These are phyloP conservation scores for Pugionium cornutum DNA, from an alignment of 345 rosid genomes.

Conservation along the genomic window DNA sequence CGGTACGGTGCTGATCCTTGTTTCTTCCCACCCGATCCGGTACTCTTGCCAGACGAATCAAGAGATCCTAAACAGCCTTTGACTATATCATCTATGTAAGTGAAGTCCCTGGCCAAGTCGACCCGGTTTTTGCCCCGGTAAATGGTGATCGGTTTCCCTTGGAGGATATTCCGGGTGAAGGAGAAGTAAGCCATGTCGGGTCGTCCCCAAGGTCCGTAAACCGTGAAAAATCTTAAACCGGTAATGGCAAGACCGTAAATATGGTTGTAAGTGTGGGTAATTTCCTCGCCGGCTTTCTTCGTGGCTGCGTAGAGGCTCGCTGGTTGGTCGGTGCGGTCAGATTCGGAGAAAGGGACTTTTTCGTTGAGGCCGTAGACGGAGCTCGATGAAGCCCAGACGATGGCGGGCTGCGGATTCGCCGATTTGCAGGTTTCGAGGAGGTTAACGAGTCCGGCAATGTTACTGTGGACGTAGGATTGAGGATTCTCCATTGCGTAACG, in stretches of 20 bases:
- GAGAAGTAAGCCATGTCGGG: constrained; percentile 92
- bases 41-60: constrained; percentile 67
- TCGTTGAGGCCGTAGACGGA: constrained; percentile 80
- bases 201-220: constrained; percentile 86
- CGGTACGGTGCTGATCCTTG: constrained; percentile 64
- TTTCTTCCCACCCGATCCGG: constrained; percentile 85
- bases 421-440: constrained; percentile 69
- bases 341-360: constrained; percentile 66
- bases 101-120: constrained; percentile 76
- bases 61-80: constrained; percentile 74
- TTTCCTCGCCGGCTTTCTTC: constrained; percentile 82
- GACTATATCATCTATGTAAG: constrained; percentile 79
- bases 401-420: constrained; percentile 75
- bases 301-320: constrained; percentile 90
- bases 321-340: constrained; percentile 72
- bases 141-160: constrained; percentile 72
- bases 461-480: constrained; percentile 67
- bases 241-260: constrained; percentile 79
- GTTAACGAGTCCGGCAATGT: constrained; percentile 69
- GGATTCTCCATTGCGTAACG: constrained; percentile 82
- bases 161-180: constrained; percentile 60
- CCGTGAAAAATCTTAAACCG: constrained; percentile 79
- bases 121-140: constrained; percentile 68
- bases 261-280: constrained; percentile 78
- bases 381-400: constrained; percentile 87